phyloP scores from a whole-genome alignment of 257 asterid genomes.

The Orobanche coerulescens region DNA sequence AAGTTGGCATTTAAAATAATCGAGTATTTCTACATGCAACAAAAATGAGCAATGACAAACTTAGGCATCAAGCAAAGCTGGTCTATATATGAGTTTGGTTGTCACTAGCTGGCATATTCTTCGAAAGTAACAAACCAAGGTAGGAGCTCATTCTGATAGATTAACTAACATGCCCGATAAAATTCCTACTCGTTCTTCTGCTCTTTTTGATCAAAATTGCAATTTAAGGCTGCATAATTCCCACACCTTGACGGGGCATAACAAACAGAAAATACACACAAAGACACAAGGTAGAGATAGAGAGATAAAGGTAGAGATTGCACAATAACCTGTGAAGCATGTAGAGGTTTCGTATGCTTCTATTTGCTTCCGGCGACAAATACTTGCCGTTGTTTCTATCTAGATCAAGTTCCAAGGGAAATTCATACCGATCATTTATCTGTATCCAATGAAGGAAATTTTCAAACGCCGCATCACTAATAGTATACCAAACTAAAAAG shows the following conservation, averaged over 20 bases:
- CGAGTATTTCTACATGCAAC: background rate
- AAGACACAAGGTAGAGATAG: background rate
- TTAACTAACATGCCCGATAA: background rate
- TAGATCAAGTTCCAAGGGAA: constrained; percentile 92
- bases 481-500: background rate
- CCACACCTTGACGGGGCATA: background rate
- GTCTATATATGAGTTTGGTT: background rate
- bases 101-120: constrained; percentile 8
- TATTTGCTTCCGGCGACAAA: constrained; percentile 90
- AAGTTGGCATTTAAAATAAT: background rate
- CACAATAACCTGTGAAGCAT: constrained; percentile 73
- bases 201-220: background rate
- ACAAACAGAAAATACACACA: background rate
- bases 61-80: background rate
- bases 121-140: constrained; percentile 12
- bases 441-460: constrained; percentile 32
- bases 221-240: background rate
- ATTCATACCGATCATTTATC: constrained; percentile 97
- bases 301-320: constrained; percentile 4
- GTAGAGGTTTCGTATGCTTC: constrained; percentile 84
- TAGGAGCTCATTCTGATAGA: constrained; percentile 15
- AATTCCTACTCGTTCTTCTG: constrained; percentile 5
- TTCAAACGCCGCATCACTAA: constrained; percentile 4
- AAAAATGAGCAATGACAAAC: constrained; percentile 1
- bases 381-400: constrained; percentile 89